phyloP scores from a whole-genome alignment of 768 basidiomycete genomes.

The Kwoniella dendrophila region DNA sequence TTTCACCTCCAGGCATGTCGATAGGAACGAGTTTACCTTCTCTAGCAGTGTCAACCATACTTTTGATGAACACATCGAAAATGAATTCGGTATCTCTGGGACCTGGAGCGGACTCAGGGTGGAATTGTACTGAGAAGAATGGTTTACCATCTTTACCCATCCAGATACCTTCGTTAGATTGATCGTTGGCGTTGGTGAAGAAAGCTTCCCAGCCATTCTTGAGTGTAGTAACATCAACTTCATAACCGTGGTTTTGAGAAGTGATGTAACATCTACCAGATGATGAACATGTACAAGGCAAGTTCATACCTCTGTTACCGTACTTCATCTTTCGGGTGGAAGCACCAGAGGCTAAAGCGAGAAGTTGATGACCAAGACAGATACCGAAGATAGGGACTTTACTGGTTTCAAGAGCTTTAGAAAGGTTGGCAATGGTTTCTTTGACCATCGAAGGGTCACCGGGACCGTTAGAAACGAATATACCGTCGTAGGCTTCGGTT shows the following conservation, averaged over 20 bases:
- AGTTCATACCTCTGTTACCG: slow-evolving; percentile 97
- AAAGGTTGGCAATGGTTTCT: slow-evolving; percentile 69
- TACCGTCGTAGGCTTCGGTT: slow-evolving; percentile 84
- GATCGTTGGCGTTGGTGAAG: slow-evolving; percentile 95
- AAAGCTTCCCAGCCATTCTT: slow-evolving; percentile 87
- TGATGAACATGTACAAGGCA: slow-evolving; percentile 91
- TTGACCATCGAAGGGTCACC: slow-evolving; percentile 89
- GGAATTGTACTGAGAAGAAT: slow-evolving; percentile 99
- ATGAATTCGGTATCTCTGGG: slow-evolving; percentile 98
- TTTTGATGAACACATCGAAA: slow-evolving; percentile 94
- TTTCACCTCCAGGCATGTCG: slow-evolving; percentile 61
- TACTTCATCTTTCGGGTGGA: slow-evolving; percentile 99
- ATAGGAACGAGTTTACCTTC: slow-evolving; percentile 57
- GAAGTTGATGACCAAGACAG: slow-evolving; percentile 94
- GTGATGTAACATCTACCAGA: slow-evolving; percentile 98
- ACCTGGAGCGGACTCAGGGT: slow-evolving; percentile 94
- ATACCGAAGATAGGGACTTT: slow-evolving; percentile 91
- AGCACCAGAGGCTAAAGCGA: slow-evolving; percentile 92
- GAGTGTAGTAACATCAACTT: slow-evolving; percentile 80
- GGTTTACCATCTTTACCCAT: slow-evolving; percentile 75
- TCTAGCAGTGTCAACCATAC: slow-evolving; percentile 70
- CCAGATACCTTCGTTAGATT: slow-evolving; percentile 96
- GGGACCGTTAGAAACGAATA: slow-evolving; percentile 97
- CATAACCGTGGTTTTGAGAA: slow-evolving; percentile 97
- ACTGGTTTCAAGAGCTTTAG: slow-evolving; percentile 63